Conservation (phyloP, 768 basidiomycete species). For the Stropharia rugosoannulata region DNA sequence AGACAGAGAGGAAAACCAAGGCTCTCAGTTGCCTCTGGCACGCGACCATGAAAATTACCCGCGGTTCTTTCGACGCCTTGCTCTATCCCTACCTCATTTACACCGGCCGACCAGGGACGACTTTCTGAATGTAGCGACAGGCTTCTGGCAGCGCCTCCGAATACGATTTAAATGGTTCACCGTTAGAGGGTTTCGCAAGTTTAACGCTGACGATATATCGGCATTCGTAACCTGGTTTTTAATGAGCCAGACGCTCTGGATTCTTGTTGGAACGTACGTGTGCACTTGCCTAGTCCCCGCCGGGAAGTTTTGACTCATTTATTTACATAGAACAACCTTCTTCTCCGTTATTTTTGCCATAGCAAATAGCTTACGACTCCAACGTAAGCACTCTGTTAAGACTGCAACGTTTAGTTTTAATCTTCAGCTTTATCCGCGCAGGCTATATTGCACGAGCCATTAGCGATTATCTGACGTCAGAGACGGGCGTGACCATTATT, state of each 20-base stretch:
- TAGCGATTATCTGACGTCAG: slow-evolving; percentile 89
- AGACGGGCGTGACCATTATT: slow-evolving; percentile 91
- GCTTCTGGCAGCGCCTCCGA: slow-evolving; percentile 87
- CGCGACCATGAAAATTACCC: slow-evolving; percentile 67
- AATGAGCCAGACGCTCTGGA: slow-evolving; percentile 95
- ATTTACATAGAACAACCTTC: slow-evolving; percentile 75
- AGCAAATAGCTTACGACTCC: slow-evolving; percentile 81
- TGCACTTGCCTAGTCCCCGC: slow-evolving; percentile 27
- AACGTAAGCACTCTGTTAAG: slow-evolving; percentile 49
- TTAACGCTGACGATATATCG: slow-evolving; percentile 95
- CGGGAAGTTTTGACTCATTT: neutral
- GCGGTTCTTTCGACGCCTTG: slow-evolving; percentile 77
- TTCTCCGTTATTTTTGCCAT: slow-evolving; percentile 91
- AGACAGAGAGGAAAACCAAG: slow-evolving; percentile 1
- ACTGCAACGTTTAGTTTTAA: neutral
- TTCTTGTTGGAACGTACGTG: slow-evolving; percentile 92
- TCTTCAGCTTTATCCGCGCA: slow-evolving; percentile 25
- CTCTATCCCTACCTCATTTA: slow-evolving; percentile 71
- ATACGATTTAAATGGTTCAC: slow-evolving; percentile 99
- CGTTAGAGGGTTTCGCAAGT: slow-evolving; percentile 90
- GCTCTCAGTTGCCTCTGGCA: slow-evolving; percentile 15
- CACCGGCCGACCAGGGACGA: slow-evolving; percentile 87
- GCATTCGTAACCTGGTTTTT: slow-evolving; percentile 96
- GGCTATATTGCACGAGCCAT: slow-evolving; percentile 85
- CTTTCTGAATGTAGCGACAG: slow-evolving; percentile 79